Percentiles rank a stretch among this genome's conserved stretches.
Conservation (phyloP, 139 green algal genomes). For the Chlamydomonas applanata region DNA sequence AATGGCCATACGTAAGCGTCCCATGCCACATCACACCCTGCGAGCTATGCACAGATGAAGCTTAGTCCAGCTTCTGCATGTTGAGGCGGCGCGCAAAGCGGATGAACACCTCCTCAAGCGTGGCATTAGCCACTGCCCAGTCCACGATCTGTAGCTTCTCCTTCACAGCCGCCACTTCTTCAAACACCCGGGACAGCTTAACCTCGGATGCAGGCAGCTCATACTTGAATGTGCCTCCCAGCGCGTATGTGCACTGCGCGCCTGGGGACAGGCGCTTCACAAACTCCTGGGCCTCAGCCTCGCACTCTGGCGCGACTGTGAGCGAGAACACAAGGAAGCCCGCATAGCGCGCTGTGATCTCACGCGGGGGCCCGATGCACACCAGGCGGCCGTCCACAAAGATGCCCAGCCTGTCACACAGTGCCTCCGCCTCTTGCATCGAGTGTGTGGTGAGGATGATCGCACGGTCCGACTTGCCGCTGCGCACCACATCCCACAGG, state of each 20-base stretch:
- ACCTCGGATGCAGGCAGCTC: slow-evolving; percentile 61
- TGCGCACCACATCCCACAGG: slow-evolving; percentile 83
- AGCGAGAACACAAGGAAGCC: slow-evolving; percentile 76
- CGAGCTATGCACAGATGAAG: no score
- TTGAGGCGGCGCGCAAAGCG: slow-evolving; percentile 31
- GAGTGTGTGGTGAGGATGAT: slow-evolving; percentile 91
- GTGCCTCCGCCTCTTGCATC: slow-evolving; percentile 83
- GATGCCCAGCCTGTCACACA: slow-evolving; percentile 68
- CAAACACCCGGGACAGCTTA: slow-evolving; percentile 61
- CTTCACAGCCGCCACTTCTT: slow-evolving; percentile 51
- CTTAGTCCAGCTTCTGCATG: no score
- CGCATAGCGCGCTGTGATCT: slow-evolving; percentile 68
- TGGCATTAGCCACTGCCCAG: slow-evolving; percentile 89
- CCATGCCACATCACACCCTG: no score
- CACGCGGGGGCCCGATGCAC: slow-evolving; percentile 86
- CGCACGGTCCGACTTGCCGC: slow-evolving; percentile 61
- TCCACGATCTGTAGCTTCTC: slow-evolving; percentile 59
- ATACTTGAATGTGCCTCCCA: slow-evolving; percentile 62
- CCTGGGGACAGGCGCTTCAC: slow-evolving; percentile 45
- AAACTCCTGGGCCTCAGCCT: slow-evolving; percentile 43
- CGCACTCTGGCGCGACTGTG: slow-evolving; percentile 59
- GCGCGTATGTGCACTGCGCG: slow-evolving; percentile 64
- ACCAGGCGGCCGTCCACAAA: slow-evolving; percentile 81
- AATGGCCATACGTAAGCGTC: no score
- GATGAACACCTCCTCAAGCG: slow-evolving; percentile 91